These are phyloP conservation scores for Aspergillus neotritici DNA, from an alignment of 2,329 filamentous ascomycete species.

Conservation along the genomic window DNA sequence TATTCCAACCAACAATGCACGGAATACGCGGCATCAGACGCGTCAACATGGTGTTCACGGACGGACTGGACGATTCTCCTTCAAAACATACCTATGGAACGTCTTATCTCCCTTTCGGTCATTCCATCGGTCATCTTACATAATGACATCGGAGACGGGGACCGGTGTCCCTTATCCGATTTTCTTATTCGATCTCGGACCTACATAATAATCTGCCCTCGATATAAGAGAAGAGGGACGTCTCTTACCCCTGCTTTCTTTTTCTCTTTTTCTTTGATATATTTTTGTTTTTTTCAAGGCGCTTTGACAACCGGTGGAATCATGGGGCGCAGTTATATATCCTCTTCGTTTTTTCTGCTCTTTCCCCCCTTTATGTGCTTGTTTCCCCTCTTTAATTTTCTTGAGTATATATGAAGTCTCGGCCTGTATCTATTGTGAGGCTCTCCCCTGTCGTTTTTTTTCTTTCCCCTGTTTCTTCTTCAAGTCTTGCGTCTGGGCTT, in stretches of 20 bases:
- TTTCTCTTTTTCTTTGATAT: too few relatives aligned
- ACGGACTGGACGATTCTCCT: constrained; percentile 1
- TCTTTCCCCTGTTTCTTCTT: neutral
- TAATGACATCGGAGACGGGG: constrained; percentile 1
- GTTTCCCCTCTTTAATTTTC: neutral
- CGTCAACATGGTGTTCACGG: constrained; percentile 5
- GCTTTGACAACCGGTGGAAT: too few relatives aligned
- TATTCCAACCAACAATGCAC: neutral
- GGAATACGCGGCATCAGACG: neutral
- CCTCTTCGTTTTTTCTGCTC: neutral
- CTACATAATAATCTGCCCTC: too few relatives aligned
- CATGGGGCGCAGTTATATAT: too few relatives aligned
- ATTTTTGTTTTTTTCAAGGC: too few relatives aligned
- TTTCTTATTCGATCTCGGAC: too few relatives aligned
- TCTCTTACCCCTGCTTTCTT: too few relatives aligned
- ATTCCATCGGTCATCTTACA: constrained; percentile 3
- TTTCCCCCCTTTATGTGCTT: neutral
- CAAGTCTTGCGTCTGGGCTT: neutral
- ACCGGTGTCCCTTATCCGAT: neutral
- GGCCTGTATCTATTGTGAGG: neutral
- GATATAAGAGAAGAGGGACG: too few relatives aligned
- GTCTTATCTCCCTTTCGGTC: neutral
- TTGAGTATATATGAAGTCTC: too few relatives aligned
- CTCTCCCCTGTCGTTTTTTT: neutral
- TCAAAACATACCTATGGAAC: neutral